Conservation (phyloP, 768 basidiomycete genomes). For the Suillus sp. region DNA sequence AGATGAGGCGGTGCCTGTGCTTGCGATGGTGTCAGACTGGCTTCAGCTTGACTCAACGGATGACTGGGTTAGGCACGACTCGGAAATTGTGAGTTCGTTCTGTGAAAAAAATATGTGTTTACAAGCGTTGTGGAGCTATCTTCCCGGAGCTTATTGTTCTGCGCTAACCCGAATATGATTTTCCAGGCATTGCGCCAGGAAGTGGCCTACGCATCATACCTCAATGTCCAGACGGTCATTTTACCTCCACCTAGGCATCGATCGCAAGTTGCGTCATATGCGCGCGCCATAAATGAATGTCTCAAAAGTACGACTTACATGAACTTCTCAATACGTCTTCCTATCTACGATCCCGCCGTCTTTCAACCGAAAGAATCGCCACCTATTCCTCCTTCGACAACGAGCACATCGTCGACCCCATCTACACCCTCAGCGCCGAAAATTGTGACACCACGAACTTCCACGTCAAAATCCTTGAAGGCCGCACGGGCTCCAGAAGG, state of each 20-base stretch:
- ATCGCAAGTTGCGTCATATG: slow-evolving; percentile 87
- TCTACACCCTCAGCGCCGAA: slow-evolving; percentile 20
- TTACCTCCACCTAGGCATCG: slow-evolving; percentile 88
- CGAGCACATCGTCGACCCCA: slow-evolving; percentile 16
- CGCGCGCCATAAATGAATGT: slow-evolving; percentile 83
- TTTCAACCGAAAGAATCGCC: slow-evolving; percentile 43
- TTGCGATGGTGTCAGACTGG: slow-evolving; percentile 90
- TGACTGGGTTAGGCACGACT: slow-evolving; percentile 93
- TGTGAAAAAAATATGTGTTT: background rate
- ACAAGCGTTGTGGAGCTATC: background rate
- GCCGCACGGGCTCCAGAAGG: slow-evolving; percentile 47
- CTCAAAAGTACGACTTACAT: slow-evolving; percentile 70
- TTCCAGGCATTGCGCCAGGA: slow-evolving; percentile 89
- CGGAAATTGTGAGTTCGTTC: slow-evolving; percentile 76
- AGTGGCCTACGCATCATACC: slow-evolving; percentile 88
- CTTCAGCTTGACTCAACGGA: slow-evolving; percentile 91
- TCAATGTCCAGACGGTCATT: slow-evolving; percentile 82
- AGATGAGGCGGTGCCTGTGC: slow-evolving; percentile 77
- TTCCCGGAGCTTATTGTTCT: slow-evolving; percentile 18
- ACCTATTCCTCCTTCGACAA: slow-evolving; percentile 22
- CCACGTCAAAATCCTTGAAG: slow-evolving; percentile 29
- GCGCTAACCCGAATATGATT: background rate
- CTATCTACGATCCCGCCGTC: slow-evolving; percentile 75
- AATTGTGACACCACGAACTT: slow-evolving; percentile 19
- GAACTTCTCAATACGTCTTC: slow-evolving; percentile 80